Evolutionary conservation across 176 grass and related monocot genomes (phyloP), one percentile per base, ranked within the genome.

Genomic region (Juncus inflexus): DNA sequence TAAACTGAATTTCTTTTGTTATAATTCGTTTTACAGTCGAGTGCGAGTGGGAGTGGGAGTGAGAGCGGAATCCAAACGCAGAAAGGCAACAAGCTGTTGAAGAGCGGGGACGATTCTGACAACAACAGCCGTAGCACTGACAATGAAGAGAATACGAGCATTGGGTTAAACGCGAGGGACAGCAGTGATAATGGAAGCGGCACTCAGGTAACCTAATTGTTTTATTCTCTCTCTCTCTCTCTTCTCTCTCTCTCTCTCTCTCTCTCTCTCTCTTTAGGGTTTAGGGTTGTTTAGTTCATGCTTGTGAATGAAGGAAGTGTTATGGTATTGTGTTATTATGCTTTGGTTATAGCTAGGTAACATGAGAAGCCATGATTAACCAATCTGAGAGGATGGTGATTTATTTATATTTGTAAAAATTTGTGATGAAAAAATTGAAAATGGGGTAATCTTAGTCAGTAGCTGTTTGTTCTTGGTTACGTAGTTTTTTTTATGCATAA

Each of bases 31-130:
- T 77, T 41, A 15, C 84, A 96, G 91, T 87, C 87, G 16, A 87
- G 87, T 66, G 86, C 87, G 16, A 87, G 87, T 66, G 86, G 81
- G n/a, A 90, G 90, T 77, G 86, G 86, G 58, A 95, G 91, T 51
- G 87, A 87, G 84, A 96, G 86, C 84, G 90, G 81, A 16, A 90
- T 85, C 63, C 90, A 84, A 82, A 90, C 76, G 6, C 86, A 82
- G 11, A 95, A 86, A 49, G 73, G 66, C 64, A 40, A 55, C 36
- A 87, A 90, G 75, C 4, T 28, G 19, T 78, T 76, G 54, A 87
- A 85, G 39, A 66, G 76, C 49, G 64, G 51, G 1, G 62, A 87
- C 12, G 79, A 85, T 60, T 90, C 81, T 13, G 55, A 76, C 15
- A 75, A 85, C 40, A 76, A 87, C 37, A 86, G 62, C 13, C 57